Conservation (phyloP, 1,284 basidiomycete species). For the Fistulinella staudtii region DNA sequence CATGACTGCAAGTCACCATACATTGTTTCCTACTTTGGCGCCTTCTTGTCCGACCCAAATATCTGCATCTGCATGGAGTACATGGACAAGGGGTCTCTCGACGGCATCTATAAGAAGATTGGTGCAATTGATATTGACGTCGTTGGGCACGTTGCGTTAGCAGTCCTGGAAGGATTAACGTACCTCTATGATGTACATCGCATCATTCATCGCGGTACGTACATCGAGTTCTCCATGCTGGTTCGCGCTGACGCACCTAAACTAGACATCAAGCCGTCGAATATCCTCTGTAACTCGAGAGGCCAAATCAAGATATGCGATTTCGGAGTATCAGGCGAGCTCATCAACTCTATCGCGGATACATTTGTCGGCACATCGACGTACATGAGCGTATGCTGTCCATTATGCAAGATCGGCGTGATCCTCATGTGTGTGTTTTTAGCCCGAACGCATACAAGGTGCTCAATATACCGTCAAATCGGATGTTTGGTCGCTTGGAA, state of each 20-base stretch:
- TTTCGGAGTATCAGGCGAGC: slow-evolving; percentile 97
- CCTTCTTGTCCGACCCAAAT: slow-evolving; percentile 93
- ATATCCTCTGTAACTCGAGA: slow-evolving; percentile 90
- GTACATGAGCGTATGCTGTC: slow-evolving; percentile 91
- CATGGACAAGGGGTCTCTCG: slow-evolving; percentile 90
- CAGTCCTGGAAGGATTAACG: slow-evolving; percentile 90
- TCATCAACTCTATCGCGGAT: slow-evolving; percentile 98
- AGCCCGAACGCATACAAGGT: slow-evolving; percentile 99
- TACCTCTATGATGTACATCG: slow-evolving; percentile 99
- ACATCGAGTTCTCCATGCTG: background rate
- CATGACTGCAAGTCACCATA: slow-evolving; percentile 92
- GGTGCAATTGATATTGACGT: slow-evolving; percentile 89
- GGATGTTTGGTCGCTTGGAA: slow-evolving; percentile 96
- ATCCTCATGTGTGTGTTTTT: slow-evolving; percentile 14
- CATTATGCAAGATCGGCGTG: slow-evolving; percentile 2
- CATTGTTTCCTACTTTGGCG: slow-evolving; percentile 96
- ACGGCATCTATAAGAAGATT: slow-evolving; percentile 91
- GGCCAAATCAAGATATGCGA: slow-evolving; percentile 99
- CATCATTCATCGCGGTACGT: slow-evolving; percentile 96
- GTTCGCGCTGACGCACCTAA: slow-evolving; percentile 5
- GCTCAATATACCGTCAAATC: slow-evolving; percentile 97
- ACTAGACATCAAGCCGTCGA: slow-evolving; percentile 98
- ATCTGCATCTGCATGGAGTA: slow-evolving; percentile 99
- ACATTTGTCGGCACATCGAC: slow-evolving; percentile 98
- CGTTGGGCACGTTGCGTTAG: slow-evolving; percentile 86